These are phyloP conservation scores for Lactarius tabidus DNA, from an alignment of 768 basidiomycete genomes.

Conservation along the genomic window DNA sequence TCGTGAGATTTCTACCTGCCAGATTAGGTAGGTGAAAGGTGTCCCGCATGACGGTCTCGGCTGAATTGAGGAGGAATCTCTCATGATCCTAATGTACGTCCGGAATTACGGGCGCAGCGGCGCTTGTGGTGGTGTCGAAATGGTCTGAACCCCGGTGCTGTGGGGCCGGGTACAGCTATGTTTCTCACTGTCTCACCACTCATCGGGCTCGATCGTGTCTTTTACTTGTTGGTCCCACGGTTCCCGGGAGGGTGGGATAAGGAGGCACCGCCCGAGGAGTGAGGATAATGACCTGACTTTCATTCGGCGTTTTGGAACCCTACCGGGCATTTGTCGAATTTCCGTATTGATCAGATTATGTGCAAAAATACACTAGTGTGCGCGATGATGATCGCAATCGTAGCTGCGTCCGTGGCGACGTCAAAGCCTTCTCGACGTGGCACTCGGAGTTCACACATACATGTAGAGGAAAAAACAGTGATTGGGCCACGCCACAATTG, in stretches of 20 bases:
- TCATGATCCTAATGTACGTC: neutral
- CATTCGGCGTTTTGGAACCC: slow-evolving; percentile 8
- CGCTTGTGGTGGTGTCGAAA: slow-evolving; percentile 9
- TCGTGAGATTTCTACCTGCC: neutral
- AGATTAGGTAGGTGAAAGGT: neutral
- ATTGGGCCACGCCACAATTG: neutral
- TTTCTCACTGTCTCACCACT: slow-evolving; percentile 15
- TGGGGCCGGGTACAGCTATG: neutral
- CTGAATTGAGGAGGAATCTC: neutral
- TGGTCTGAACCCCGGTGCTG: slow-evolving; percentile 1
- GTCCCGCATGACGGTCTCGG: slow-evolving; percentile 8
- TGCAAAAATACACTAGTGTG: slow-evolving; percentile 2
- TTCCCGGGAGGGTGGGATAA: slow-evolving; percentile 4
- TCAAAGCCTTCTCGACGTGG: slow-evolving; percentile 2
- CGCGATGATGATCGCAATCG: slow-evolving; percentile 9
- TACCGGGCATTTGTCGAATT: neutral
- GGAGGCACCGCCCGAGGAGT: neutral
- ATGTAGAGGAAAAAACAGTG: neutral
- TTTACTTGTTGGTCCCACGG: slow-evolving; percentile 13
- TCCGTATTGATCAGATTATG: slow-evolving; percentile 8
- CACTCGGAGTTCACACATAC: slow-evolving; percentile 15
- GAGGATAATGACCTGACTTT: slow-evolving; percentile 1
- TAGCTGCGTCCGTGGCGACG: slow-evolving; percentile 5
- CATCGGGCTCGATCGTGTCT: slow-evolving; percentile 11
- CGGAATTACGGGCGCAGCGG: slow-evolving; percentile 16